Evolutionary conservation across 2,329 filamentous ascomycete genomes (phyloP).

Genomic region (Mycogone perniciosa): DNA sequence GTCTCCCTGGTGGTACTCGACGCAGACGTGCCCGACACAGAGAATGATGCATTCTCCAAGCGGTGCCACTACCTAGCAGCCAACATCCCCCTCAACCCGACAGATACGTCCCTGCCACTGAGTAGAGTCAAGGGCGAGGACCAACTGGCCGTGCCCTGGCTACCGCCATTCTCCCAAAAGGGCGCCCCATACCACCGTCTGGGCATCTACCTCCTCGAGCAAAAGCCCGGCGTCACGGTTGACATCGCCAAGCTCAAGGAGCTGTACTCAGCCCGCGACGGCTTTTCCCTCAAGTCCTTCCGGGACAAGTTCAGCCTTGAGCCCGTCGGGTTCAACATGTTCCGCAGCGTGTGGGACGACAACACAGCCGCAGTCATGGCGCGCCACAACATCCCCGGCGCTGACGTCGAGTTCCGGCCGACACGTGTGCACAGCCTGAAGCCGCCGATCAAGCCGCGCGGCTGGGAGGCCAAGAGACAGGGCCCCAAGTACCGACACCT

Average conservation of each 20-base stretch:
- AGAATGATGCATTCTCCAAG: conserved; percentile 68
- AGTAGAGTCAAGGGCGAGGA: conserved; percentile 48
- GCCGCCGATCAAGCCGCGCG: conserved; percentile 52
- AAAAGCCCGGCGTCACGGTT: conserved; percentile 54
- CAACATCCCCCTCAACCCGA: conserved; percentile 49
- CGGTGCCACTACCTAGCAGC: conserved; percentile 83
- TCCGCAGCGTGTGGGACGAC: conserved; percentile 86
- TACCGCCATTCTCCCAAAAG: conserved; percentile 81
- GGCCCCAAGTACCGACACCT: conserved; percentile 58
- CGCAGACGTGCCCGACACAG: conserved; percentile 77
- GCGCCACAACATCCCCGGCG: conserved; percentile 65
- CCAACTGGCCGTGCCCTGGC: conserved; percentile 73
- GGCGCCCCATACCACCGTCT: conserved; percentile 88
- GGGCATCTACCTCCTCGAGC: conserved; percentile 76
- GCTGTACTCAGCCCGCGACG: conserved; percentile 49
- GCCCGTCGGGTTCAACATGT: conserved; percentile 78
- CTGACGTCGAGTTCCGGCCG: conserved; percentile 77
- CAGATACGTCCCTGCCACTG: conserved; percentile 58
- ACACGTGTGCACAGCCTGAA: conserved; percentile 67
- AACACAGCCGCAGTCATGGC: conserved; percentile 82
- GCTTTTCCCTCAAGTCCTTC: conserved; percentile 71
- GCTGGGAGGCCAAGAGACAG: conserved; percentile 61
- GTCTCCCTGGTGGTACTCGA: conserved; percentile 83
- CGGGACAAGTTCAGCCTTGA: conserved; percentile 61
- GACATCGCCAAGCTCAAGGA: conserved; percentile 53